Conservation (phyloP, 805 yeast species). For the Candida boleticola region DNA sequence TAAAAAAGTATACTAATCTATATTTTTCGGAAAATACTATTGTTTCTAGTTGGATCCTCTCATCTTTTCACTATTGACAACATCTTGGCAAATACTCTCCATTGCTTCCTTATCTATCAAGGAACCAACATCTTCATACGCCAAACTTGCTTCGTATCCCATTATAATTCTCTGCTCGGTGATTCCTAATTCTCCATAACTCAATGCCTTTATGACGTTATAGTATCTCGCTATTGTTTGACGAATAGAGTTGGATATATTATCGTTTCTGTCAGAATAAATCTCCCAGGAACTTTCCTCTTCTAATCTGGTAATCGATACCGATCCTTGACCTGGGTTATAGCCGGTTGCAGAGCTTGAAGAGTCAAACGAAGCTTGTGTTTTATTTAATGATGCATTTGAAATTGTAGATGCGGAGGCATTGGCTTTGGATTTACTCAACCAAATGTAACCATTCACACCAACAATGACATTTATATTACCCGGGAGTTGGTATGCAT, state of each 20-base stretch:
- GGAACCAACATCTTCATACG: slow-evolving; percentile 65
- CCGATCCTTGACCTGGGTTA: slow-evolving; percentile 57
- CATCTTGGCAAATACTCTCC: slow-evolving; percentile 70
- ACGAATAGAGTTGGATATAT: slow-evolving; percentile 59
- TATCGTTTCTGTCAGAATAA: slow-evolving; percentile 84
- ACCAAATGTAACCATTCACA: slow-evolving; percentile 93
- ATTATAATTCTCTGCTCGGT: slow-evolving; percentile 74
- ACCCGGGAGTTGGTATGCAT: slow-evolving; percentile 89
- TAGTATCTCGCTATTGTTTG: slow-evolving; percentile 80
- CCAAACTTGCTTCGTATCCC: slow-evolving; percentile 89
- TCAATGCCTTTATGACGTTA: slow-evolving; percentile 78
- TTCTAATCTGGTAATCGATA: slow-evolving; percentile 79
- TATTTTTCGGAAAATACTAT: no score
- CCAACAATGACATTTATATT: slow-evolving; percentile 88
- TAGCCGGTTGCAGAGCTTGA: slow-evolving; percentile 28
- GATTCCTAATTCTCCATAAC: slow-evolving; percentile 83
- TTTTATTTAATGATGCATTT: slow-evolving; percentile 25
- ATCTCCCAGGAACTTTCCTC: slow-evolving; percentile 95
- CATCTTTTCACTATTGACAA: slow-evolving; percentile 70
- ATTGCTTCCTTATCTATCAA: slow-evolving; percentile 71
- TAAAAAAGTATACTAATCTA: no score
- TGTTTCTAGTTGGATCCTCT: no score
- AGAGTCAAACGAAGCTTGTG: slow-evolving; percentile 39
- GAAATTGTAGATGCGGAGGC: slow-evolving; percentile 18
- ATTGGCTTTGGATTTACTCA: slow-evolving; percentile 55